Evolutionary conservation across 2,329 filamentous ascomycete species (phyloP).

Genomic region (Cytospora leucostoma): DNA sequence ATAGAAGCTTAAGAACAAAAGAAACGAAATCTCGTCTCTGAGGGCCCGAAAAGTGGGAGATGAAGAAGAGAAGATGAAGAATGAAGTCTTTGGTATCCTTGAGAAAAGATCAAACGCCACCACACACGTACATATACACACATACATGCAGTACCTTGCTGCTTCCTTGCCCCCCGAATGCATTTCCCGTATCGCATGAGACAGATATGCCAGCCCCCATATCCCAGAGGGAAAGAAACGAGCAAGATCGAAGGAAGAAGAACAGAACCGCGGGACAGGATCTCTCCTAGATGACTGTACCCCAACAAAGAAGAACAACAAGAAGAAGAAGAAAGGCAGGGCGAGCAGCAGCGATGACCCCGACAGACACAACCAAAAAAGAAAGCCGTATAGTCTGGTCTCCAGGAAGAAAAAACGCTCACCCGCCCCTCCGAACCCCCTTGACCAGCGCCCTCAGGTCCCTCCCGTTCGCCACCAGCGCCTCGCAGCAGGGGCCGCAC

Average conservation of each 20-base stretch:
- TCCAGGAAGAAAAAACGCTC: no score
- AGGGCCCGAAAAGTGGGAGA: neutral
- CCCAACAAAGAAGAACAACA: neutral
- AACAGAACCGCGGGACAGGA: neutral
- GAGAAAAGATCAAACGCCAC: constrained; percentile 8
- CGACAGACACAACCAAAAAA: no score
- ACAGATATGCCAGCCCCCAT: neutral
- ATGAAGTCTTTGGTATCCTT: constrained; percentile 22
- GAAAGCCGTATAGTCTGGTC: no score
- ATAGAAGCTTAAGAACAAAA: no score
- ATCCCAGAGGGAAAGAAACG: neutral
- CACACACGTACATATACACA: constrained; percentile 2
- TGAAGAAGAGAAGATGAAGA: neutral
- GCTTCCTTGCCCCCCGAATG: neutral
- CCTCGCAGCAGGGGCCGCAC: constrained; percentile 50
- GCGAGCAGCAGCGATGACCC: no score
- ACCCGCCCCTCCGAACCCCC: neutral
- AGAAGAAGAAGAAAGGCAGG: neutral
- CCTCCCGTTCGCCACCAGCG: constrained; percentile 44
- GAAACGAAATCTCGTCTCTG: neutral
- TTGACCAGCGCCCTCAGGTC: constrained; percentile 47
- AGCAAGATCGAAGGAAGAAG: neutral
- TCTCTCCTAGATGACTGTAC: no score
- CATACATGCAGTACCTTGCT: constrained; percentile 1
- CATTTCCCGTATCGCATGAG: neutral